These are phyloP conservation scores for Metschnikowia gruessii DNA, from an alignment of 805 yeast species.

Conservation along the genomic window DNA sequence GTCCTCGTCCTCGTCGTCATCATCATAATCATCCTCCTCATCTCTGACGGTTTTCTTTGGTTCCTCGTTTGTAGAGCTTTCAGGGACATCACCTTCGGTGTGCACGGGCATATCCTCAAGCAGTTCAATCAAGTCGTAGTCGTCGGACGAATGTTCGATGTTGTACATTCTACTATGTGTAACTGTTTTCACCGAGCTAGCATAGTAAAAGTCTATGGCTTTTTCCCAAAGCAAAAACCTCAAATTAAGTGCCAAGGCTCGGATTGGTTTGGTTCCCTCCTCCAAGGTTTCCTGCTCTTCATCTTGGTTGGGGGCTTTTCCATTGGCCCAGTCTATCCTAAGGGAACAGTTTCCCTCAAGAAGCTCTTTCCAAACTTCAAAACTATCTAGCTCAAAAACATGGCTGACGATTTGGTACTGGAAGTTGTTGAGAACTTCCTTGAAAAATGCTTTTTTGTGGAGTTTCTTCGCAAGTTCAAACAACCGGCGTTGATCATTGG, in stretches of 20 bases:
- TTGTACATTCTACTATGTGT: constrained; percentile 13
- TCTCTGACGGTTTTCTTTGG: constrained; percentile 9
- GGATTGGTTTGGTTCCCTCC: constrained; percentile 39
- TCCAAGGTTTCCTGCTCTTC: constrained; percentile 33
- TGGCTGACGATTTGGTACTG: constrained; percentile 51
- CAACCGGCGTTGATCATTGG: constrained; percentile 30
- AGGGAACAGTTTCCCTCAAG: constrained; percentile 39
- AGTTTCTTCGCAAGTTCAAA: constrained; percentile 36
- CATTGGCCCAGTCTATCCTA: constrained; percentile 19
- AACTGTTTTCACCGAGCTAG: constrained; percentile 12
- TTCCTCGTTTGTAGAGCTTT: not conserved
- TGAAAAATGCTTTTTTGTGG: constrained; percentile 32
- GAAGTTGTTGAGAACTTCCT: constrained; percentile 44
- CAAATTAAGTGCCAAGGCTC: constrained; percentile 53
- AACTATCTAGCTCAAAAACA: constrained; percentile 37
- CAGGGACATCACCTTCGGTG: not conserved
- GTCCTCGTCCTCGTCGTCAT: constrained; percentile 20
- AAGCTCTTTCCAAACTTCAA: constrained; percentile 45
- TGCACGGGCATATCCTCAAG: constrained; percentile 20
- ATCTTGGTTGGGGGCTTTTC: constrained; percentile 8
- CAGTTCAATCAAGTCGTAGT: constrained; percentile 34
- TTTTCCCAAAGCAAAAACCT: constrained; percentile 72
- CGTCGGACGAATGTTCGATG: constrained; percentile 34
- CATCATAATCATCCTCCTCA: constrained; percentile 25
- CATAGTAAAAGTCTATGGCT: constrained; percentile 51